Percentiles rank a stretch among this genome's conserved stretches.
phyloP scores from a whole-genome alignment of 257 asterid genomes.

The Cynanchum wilfordii region DNA sequence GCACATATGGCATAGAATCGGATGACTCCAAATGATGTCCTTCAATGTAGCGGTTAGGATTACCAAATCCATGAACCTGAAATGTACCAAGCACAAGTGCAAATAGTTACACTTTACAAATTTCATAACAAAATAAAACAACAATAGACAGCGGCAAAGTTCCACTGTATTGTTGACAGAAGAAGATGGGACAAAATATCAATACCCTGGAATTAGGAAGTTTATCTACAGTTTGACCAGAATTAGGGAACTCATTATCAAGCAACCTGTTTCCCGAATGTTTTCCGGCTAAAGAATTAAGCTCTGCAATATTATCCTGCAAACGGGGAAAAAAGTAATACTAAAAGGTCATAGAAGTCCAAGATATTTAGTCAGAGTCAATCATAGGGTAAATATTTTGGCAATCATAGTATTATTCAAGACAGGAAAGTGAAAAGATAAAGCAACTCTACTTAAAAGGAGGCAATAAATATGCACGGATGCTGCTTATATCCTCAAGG shows the following conservation, averaged over 20 bases:
- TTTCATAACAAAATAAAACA: not conserved
- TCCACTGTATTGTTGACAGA: not conserved
- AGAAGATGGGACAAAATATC: slow-evolving; percentile 6
- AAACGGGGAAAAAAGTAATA: not conserved
- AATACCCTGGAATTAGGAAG: slow-evolving; percentile 58
- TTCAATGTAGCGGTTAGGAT: slow-evolving; percentile 36
- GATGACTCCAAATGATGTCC: slow-evolving; percentile 42
- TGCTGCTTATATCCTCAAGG: not conserved
- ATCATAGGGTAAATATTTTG: not conserved
- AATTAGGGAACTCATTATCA: slow-evolving; percentile 41
- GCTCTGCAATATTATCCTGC: slow-evolving; percentile 77
- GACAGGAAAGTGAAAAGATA: not conserved
- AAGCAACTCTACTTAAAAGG: not conserved
- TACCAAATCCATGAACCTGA: slow-evolving; percentile 52
- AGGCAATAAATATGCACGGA: not conserved
- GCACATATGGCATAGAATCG: slow-evolving; percentile 40
- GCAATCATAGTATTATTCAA: not conserved
- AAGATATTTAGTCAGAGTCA: not conserved
- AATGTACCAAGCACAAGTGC: slow-evolving; percentile 15
- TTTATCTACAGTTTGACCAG: slow-evolving; percentile 39
- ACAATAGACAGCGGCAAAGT: not conserved
- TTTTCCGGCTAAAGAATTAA: slow-evolving; percentile 57
- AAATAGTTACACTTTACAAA: slow-evolving; percentile 9
- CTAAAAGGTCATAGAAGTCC: not conserved
- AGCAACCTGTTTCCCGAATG: slow-evolving; percentile 42